Evolutionary conservation across 2,329 filamentous ascomycete genomes (phyloP), one percentile per base, ranked within the genome.

Genomic region (Piedraia hortae): DNA sequence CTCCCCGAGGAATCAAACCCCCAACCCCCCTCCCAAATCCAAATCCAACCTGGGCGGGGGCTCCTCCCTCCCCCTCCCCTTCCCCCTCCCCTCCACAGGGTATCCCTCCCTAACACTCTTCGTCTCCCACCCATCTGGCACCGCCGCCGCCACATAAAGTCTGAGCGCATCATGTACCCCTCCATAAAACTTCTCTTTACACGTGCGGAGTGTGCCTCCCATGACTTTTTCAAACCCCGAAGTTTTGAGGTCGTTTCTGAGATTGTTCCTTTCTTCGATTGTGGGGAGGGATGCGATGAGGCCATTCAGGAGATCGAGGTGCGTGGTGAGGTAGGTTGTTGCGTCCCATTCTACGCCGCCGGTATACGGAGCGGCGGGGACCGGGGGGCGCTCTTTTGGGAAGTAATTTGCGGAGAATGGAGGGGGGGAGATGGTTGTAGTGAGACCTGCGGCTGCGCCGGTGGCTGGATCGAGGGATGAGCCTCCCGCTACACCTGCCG

Each of bases 281-380:
- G 66, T 68, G 1, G 74, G 69, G 1, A 85, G 59, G 26, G 70
- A 82, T 1, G 82, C 75, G 26, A 93, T 50, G 25, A 93, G 63
- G 14, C 77, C 82, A 38, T 93, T 97, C 35, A 93, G 50, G 6
- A 97, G 64, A 38, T 93, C 85, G 6, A 97, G 57, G 38, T 97
- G 82, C 0, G 73, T 74, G 10, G 82, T 77, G 6, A 93, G 56
- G 42, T 93, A 93, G 45, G 90, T 91, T 6, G 85, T 93, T 3
- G 85, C 85, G 41, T 93, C 85, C 85, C 85, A 93, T 46, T 97
- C 85, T 6, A 93, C 85, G 24, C 85, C 82, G 21, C 85, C 85
- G 18, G 93, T 80, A 39, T 93, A 93, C 1, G 82, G 82, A 4
- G 82, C 82, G 9, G 85, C 82, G 12, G 82, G 77, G 1, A 93